A percentile compares a stretch with the other conserved stretches of the same genome.
Conservation (phyloP, 805 yeast genomes). For the Wickerhamiella sorbophila region DNA sequence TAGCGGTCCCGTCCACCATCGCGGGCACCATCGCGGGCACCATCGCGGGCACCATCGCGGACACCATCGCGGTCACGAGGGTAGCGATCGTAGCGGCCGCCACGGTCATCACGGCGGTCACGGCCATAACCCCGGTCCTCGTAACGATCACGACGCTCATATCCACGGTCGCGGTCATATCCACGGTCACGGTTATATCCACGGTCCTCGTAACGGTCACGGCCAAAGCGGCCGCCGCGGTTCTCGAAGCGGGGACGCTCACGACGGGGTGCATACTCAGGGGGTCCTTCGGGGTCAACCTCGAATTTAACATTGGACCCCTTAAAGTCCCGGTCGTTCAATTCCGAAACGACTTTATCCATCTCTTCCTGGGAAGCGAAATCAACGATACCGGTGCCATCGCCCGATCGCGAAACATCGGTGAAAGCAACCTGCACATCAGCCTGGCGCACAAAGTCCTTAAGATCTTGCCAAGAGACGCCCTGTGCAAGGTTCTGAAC, state of each 20-base stretch:
- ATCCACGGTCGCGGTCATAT: conserved; percentile 7
- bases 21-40: conserved; percentile 18
- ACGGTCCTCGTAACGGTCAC: conserved; percentile 29
- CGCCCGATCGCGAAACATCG: conserved; percentile 25
- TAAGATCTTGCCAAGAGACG: conserved; percentile 44
- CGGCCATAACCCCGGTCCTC: conserved; percentile 1
- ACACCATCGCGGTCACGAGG: too few relatives aligned
- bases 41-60: conserved; percentile 16
- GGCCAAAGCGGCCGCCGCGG: conserved; percentile 31
- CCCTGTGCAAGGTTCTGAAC: conserved; percentile 11
- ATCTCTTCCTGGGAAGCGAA: conserved; percentile 90
- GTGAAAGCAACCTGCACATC: conserved; percentile 28
- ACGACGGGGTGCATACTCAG: conserved; percentile 29
- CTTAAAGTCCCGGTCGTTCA: conserved; percentile 61
- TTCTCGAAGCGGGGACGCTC: conserved; percentile 15
- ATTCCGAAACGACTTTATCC: conserved; percentile 61
- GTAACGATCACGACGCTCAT: conserved; percentile 6
- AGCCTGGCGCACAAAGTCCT: conserved; percentile 50
- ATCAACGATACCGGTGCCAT: conserved; percentile 52
- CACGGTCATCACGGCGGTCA: conserved; percentile 10
- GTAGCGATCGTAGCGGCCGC: conserved; percentile 13
- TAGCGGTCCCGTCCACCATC: conserved; percentile 2
- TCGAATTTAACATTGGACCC: conserved; percentile 55
- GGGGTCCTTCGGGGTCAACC: conserved; percentile 40
- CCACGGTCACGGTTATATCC: conserved; percentile 15